Conservation (phyloP, 345 rosid species). For the Litchi chinensis region DNA sequence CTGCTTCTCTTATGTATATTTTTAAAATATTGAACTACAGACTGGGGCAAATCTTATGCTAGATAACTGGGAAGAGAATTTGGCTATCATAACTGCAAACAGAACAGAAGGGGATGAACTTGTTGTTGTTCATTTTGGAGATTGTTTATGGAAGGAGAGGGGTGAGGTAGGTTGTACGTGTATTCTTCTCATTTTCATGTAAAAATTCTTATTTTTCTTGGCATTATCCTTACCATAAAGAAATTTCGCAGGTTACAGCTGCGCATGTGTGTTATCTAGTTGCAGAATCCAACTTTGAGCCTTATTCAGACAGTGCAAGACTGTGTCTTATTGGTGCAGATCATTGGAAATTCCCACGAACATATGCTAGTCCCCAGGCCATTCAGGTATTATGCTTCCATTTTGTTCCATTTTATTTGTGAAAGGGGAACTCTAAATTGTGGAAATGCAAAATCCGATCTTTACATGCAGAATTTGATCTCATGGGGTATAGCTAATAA, state of each 20-base stretch:
- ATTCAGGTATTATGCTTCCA: conserved; percentile 52
- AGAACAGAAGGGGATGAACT: conserved; percentile 50
- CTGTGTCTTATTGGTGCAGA: conserved; percentile 81
- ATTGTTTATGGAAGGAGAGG: conserved; percentile 50
- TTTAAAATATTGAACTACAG: conserved; percentile 26
- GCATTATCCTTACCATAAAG: conserved; percentile 7
- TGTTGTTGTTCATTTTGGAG: conserved; percentile 47
- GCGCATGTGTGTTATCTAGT: conserved; percentile 80
- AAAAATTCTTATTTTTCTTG: conserved; percentile 2
- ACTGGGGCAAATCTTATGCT: conserved; percentile 36
- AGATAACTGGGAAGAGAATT: conserved; percentile 50
- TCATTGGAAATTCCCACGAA: conserved; percentile 75
- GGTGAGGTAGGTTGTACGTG: conserved; percentile 37
- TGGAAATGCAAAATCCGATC: neutral
- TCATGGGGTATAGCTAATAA: neutral
- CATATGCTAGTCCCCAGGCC: conserved; percentile 71
- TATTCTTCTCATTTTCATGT: conserved; percentile 17
- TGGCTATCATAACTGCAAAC: conserved; percentile 49
- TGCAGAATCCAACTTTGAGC: conserved; percentile 69
- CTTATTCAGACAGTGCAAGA: conserved; percentile 71
- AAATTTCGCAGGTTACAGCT: conserved; percentile 51
- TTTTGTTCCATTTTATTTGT: conserved; percentile 5
- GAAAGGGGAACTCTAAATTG: neutral
- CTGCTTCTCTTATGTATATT: neutral
- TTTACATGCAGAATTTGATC: neutral